phyloP scores from a whole-genome alignment of 179 eudicot genomes.

The Silene vulgaris region DNA sequence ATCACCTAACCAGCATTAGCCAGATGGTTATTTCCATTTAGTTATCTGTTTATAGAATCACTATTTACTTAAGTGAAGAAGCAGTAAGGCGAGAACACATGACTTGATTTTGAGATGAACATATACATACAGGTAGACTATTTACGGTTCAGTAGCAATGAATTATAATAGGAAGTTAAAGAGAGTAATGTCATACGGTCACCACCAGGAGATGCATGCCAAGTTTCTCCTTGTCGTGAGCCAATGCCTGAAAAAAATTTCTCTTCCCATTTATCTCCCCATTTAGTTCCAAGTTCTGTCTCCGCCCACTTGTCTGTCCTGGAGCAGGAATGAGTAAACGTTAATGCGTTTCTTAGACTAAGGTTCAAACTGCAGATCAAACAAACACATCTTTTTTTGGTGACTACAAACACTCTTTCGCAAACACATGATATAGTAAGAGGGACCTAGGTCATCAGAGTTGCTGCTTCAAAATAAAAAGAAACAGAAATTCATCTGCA shows the following conservation, averaged over 20 bases:
- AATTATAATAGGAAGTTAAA: background rate
- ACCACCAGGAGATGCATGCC: slow-evolving; percentile 77
- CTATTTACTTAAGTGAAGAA: background rate
- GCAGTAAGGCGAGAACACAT: background rate
- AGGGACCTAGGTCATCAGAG: too few species aligned
- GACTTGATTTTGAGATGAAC: slow-evolving; percentile 6
- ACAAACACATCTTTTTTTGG: background rate
- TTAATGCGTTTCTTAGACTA: slow-evolving; percentile 7
- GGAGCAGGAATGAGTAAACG: slow-evolving; percentile 23
- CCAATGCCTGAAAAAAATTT: slow-evolving; percentile 91
- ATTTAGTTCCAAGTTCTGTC: slow-evolving; percentile 90
- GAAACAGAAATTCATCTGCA: too few species aligned
- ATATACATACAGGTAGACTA: background rate
- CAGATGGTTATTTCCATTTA: background rate
- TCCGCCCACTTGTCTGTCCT: slow-evolving; percentile 99
- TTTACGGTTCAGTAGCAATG: background rate
- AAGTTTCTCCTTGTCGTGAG: slow-evolving; percentile 97
- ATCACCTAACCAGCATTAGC: background rate
- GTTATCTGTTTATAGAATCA: background rate
- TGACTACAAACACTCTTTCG: background rate
- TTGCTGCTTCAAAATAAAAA: too few species aligned
- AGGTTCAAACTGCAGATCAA: background rate
- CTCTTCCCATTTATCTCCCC: slow-evolving; percentile 99
- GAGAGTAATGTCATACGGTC: slow-evolving; percentile 51
- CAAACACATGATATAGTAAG: too few species aligned